Evolutionary conservation across 192 early-diverging fungal species (phyloP).

Genomic region (Coemansia brasiliensis): DNA sequence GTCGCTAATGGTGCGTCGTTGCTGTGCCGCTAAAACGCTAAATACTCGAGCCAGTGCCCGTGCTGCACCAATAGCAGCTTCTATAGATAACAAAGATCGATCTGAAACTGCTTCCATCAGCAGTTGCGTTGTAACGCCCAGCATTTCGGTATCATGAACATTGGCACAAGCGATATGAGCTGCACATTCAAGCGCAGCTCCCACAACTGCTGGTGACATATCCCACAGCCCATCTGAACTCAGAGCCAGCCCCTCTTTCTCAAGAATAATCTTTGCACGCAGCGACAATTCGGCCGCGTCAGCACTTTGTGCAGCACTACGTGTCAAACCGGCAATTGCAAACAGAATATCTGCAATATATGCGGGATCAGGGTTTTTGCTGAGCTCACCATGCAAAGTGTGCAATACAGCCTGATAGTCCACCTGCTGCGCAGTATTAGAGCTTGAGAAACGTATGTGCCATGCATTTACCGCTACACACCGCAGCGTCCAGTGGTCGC

Average conservation of each 20-base stretch:
- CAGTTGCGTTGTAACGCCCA: conserved; percentile 19
- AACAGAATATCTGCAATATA: conserved; percentile 18
- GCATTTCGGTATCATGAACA: conserved; percentile 14
- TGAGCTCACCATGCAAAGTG: background rate
- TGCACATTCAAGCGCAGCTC: conserved; percentile 34
- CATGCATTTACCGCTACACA: conserved; percentile 25
- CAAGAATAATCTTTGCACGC: conserved; percentile 1
- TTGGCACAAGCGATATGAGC: conserved; percentile 15
- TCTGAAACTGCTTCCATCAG: conserved; percentile 14
- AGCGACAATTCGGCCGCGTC: conserved; percentile 22
- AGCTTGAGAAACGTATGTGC: conserved; percentile 24
- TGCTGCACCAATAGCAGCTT: background rate
- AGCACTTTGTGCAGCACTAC: conserved; percentile 5
- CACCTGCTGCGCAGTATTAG: background rate
- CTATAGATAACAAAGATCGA: background rate
- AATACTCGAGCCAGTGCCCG: conserved; percentile 22
- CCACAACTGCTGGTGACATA: conserved; percentile 5
- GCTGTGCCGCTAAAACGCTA: background rate
- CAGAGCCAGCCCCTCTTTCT: too few relatives aligned
- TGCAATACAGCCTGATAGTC: background rate
- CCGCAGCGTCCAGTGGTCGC: conserved; percentile 38
- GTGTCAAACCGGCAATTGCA: conserved; percentile 22
- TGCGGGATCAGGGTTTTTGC: background rate
- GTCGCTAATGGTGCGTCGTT: conserved; percentile 10
- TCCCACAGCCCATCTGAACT: too few relatives aligned